Conservation (phyloP, 768 basidiomycete species). For the Gloeostereum incarnatum region DNA sequence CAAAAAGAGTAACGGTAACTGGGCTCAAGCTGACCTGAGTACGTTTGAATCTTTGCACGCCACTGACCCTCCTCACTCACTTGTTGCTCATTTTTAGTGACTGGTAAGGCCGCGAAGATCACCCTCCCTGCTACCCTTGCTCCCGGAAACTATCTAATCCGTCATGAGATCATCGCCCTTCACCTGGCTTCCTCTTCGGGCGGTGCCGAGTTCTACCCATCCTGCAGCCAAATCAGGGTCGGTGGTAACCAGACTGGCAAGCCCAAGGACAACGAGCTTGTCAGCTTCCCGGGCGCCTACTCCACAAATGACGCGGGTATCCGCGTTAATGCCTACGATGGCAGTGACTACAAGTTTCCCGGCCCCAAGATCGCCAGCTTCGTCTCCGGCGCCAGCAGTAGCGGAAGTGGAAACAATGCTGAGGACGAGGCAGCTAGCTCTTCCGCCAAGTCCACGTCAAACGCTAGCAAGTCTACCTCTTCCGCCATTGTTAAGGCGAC, state of each 20-base stretch:
- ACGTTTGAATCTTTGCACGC: too few species aligned
- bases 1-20: constrained; percentile 17
- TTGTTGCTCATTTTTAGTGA: constrained; percentile 19
- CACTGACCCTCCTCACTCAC: too few species aligned
- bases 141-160: constrained; percentile 1
- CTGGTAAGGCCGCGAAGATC: constrained; percentile 10
- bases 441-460: too few species aligned
- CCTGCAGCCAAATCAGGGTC: constrained; percentile 18
- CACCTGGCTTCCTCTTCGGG: not conserved
- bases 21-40: constrained; percentile 30
- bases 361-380: constrained; percentile 21
- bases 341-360: constrained; percentile 17
- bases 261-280: constrained; percentile 15
- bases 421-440: too few species aligned
- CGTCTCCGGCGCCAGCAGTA: constrained; percentile 5
- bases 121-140: constrained; percentile 3
- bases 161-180: not conserved
- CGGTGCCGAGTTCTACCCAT: constrained; percentile 18
- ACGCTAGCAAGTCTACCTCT: too few species aligned
- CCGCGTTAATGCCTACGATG: constrained; percentile 18
- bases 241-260: constrained; percentile 16
- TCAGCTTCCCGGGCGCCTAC: constrained; percentile 41
- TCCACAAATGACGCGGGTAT: constrained; percentile 40
- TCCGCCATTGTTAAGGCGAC: too few species aligned
- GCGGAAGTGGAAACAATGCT: too few species aligned